Conservation (phyloP, 148 eudicot genomes). For the Pharnaceum exiguum region DNA sequence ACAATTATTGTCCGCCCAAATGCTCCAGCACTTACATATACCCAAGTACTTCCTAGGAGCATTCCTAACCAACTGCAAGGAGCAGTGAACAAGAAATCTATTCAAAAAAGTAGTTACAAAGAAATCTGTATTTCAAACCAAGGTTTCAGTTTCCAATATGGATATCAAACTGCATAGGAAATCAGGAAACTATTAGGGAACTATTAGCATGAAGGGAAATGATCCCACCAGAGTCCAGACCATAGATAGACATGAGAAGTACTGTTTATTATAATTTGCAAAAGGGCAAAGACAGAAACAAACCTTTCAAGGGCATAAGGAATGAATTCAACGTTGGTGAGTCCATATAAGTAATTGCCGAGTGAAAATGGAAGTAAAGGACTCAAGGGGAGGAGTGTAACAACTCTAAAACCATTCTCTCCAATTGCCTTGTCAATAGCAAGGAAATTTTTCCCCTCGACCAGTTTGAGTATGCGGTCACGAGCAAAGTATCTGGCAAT, state of each 20-base stretch:
- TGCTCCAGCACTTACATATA: conserved; percentile 97
- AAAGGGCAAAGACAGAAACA: conserved; percentile 33
- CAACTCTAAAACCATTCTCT: conserved; percentile 94
- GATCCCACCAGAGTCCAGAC: neutral
- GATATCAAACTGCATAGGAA: too few relatives aligned
- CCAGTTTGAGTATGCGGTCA: conserved; percentile 92
- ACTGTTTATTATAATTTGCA: too few relatives aligned
- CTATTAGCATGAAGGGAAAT: conserved; percentile 1
- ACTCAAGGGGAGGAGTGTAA: conserved; percentile 96
- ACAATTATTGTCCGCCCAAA: conserved; percentile 95
- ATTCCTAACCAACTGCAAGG: conserved; percentile 94
- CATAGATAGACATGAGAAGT: conserved; percentile 8
- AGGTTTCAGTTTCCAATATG: neutral
- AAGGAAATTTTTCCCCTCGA: conserved; percentile 97
- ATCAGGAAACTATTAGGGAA: too few relatives aligned
- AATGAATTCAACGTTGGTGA: conserved; percentile 87
- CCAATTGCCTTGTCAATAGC: conserved; percentile 99
- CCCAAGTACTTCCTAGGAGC: conserved; percentile 99
- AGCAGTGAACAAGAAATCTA: neutral
- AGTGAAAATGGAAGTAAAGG: conserved; percentile 97
- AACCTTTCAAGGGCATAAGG: conserved; percentile 98
- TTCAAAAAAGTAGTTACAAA: too few relatives aligned
- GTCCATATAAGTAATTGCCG: conserved; percentile 94
- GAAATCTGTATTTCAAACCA: neutral
- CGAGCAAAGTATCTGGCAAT: conserved; percentile 99